These are phyloP conservation scores for Cylindrodendrum hubeiense DNA, from an alignment of 2,329 filamentous ascomycete genomes.

Conservation along the genomic window DNA sequence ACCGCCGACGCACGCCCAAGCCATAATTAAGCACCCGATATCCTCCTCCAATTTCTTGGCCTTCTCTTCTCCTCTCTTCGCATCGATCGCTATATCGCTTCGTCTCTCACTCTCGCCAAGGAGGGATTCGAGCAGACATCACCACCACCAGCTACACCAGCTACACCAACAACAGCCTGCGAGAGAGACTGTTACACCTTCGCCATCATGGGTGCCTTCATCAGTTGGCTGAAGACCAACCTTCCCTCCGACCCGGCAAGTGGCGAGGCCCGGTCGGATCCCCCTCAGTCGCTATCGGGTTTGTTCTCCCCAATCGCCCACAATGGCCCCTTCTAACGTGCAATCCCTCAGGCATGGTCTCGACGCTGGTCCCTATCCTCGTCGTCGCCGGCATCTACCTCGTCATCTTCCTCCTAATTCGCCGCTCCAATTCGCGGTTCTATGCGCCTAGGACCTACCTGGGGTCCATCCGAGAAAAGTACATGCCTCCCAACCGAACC, in stretches of 20 bases:
- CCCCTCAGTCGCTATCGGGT: slow-evolving; percentile 53
- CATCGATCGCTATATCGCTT: not conserved
- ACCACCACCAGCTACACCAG: not conserved
- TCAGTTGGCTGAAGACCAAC: slow-evolving; percentile 54
- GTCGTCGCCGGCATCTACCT: slow-evolving; percentile 62
- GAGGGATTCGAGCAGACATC: not conserved
- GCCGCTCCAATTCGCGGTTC: slow-evolving; percentile 63
- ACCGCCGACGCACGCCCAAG: slow-evolving; percentile 16
- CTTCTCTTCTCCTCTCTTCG: not conserved
- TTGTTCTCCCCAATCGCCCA: not conserved
- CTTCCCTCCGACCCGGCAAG: slow-evolving; percentile 38
- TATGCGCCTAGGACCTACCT: slow-evolving; percentile 68
- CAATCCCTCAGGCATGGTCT: slow-evolving; percentile 52
- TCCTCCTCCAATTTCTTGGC: slow-evolving; percentile 7
- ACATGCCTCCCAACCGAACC: slow-evolving; percentile 38
- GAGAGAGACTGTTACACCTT: slow-evolving; percentile 27
- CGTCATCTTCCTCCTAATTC: slow-evolving; percentile 62
- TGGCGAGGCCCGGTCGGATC: slow-evolving; percentile 39
- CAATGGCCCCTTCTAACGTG: slow-evolving; percentile 15
- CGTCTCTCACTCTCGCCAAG: slow-evolving; percentile 4
- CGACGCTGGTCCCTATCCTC: slow-evolving; percentile 67
- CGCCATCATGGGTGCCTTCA: slow-evolving; percentile 53
- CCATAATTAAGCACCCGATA: slow-evolving; percentile 19
- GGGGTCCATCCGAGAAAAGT: slow-evolving; percentile 63
- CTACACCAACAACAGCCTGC: slow-evolving; percentile 14